These are phyloP conservation scores for Casuarina equisetifolia DNA, from an alignment of 306 rosid species.

Conservation along the genomic window DNA sequence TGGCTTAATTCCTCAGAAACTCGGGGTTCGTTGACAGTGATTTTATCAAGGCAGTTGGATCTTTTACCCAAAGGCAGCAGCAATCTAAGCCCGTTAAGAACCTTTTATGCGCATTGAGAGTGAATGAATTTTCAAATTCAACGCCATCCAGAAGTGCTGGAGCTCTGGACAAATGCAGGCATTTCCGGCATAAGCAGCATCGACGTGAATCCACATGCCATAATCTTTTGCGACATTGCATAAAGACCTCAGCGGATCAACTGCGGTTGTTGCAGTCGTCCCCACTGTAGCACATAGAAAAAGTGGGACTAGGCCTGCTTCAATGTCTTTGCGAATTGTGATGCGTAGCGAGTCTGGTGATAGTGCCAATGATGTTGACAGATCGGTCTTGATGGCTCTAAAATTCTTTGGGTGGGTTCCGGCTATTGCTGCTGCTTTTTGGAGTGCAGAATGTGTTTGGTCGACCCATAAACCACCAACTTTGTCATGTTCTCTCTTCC, in stretches of 20 bases:
- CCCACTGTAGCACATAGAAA: slow-evolving; percentile 43
- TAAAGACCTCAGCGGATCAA: slow-evolving; percentile 33
- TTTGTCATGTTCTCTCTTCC: slow-evolving; percentile 24
- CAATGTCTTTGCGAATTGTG: slow-evolving; percentile 15
- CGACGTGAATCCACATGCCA: slow-evolving; percentile 48
- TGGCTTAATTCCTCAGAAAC: slow-evolving; percentile 19
- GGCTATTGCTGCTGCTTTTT: slow-evolving; percentile 35
- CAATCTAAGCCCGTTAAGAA: slow-evolving; percentile 38
- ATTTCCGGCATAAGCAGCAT: slow-evolving; percentile 43
- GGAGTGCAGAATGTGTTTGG: slow-evolving; percentile 39
- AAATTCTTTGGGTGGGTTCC: slow-evolving; percentile 28
- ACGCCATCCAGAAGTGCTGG: slow-evolving; percentile 37
- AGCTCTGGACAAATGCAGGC: slow-evolving; percentile 47
- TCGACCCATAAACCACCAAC: slow-evolving; percentile 43
- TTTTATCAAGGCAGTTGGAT: slow-evolving; percentile 5
- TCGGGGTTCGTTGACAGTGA: slow-evolving; percentile 26
- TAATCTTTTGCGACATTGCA: slow-evolving; percentile 30
- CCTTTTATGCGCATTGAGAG: slow-evolving; percentile 50
- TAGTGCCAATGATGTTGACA: slow-evolving; percentile 17
- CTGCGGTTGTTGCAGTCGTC: slow-evolving; percentile 40
- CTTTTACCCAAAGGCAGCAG: slow-evolving; percentile 44
- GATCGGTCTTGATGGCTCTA: slow-evolving; percentile 26
- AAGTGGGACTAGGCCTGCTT: slow-evolving; percentile 32
- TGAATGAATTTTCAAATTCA: slow-evolving; percentile 34
- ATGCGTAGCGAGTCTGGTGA: slow-evolving; percentile 18